Evolutionary conservation across 108 stramenopile species (phyloP).

Genomic region (Hondaea fermentalgiana): DNA sequence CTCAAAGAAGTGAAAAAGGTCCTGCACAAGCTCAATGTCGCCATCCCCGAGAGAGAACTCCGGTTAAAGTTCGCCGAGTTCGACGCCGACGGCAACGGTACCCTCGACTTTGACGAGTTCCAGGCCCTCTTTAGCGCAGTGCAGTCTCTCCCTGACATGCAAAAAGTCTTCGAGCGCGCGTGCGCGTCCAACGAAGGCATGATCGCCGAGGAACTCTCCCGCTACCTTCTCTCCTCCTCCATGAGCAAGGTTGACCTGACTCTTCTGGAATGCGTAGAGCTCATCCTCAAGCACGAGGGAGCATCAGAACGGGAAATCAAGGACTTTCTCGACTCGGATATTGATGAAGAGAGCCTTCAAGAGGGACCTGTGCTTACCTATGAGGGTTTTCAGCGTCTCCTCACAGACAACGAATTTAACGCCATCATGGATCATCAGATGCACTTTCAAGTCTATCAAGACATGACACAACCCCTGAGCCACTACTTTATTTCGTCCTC

Average conservation of each 20-base stretch:
- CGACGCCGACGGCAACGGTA: constrained; percentile 41
- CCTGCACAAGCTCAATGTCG: constrained; percentile 28
- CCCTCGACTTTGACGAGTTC: constrained; percentile 46
- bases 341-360: background rate
- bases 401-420: constrained; percentile 23
- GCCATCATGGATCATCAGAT: constrained; percentile 20
- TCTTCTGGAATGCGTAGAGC: background rate
- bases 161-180: background rate
- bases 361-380: background rate
- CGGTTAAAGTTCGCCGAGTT: constrained; percentile 28
- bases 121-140: background rate
- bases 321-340: background rate
- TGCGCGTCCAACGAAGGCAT: background rate
- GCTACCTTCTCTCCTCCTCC: background rate
- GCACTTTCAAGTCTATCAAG: constrained; percentile 22
- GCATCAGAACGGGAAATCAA: constrained; percentile 17
- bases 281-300: constrained; percentile 25
- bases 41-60: constrained; percentile 17
- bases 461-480: constrained; percentile 66
- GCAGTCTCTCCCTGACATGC: background rate
- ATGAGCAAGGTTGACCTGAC: background rate
- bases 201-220: background rate
- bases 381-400: background rate
- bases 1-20: constrained; percentile 35
- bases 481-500: constrained; percentile 82